Evolutionary conservation across 2,329 filamentous ascomycete genomes (phyloP).

Genomic region (Aspergillus niger): DNA sequence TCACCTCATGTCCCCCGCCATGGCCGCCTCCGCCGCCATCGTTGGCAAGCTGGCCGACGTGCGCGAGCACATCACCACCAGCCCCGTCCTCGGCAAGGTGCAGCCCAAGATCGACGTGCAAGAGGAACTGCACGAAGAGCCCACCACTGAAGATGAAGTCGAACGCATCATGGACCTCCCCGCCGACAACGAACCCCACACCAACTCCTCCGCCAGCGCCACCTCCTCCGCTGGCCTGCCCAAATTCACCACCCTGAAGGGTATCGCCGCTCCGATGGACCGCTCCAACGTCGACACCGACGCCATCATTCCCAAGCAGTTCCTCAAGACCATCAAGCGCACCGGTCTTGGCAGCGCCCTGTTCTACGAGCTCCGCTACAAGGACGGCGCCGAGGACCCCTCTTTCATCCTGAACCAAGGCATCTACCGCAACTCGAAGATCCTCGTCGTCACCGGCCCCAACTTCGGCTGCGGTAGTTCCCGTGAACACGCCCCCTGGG

Average conservation of each 20-base stretch:
- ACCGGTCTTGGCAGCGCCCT: conserved; percentile 86
- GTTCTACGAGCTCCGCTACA: conserved; percentile 82
- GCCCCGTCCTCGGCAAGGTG: conserved; percentile 49
- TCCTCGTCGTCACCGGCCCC: conserved; percentile 83
- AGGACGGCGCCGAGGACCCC: conserved; percentile 73
- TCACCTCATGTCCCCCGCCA: conserved; percentile 94
- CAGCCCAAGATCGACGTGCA: conserved; percentile 62
- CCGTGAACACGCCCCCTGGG: conserved; percentile 96
- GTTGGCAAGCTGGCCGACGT: conserved; percentile 91
- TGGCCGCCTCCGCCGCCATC: conserved; percentile 90
- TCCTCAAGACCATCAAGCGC: conserved; percentile 98
- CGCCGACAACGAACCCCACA: conserved; percentile 65
- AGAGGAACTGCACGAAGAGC: conserved; percentile 59
- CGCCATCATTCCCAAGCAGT: conserved; percentile 98
- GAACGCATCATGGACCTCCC: conserved; percentile 64
- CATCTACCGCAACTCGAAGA: conserved; percentile 80
- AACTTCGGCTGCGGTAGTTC: conserved; percentile 96
- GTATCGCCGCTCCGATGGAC: conserved; percentile 84
- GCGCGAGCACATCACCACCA: conserved; percentile 66
- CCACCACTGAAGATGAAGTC: conserved; percentile 63
- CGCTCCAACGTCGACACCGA: conserved; percentile 96
- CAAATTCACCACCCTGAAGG: conserved; percentile 81
- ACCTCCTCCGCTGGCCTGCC: conserved; percentile 67
- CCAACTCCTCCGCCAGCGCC: conserved; percentile 56
- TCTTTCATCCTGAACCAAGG: conserved; percentile 89